A percentile compares a stretch with the other conserved stretches of the same genome.
These are phyloP conservation scores for Cadophora malorum DNA, from an alignment of 2,329 filamentous ascomycete species.

Conservation along the genomic window DNA sequence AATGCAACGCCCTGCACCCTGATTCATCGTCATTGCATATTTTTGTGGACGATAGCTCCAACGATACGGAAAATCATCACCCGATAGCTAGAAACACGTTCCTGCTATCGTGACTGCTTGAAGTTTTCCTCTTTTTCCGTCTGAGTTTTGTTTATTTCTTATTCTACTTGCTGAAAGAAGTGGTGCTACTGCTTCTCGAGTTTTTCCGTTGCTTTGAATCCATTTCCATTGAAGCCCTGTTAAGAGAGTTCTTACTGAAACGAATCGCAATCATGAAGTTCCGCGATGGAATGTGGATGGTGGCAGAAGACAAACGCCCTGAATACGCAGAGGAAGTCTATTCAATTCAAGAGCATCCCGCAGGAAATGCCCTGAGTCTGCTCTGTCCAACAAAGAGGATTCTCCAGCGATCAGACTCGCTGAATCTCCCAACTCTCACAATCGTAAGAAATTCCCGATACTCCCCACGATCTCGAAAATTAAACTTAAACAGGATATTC, in stretches of 20 bases:
- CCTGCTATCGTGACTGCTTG: constrained; percentile 7
- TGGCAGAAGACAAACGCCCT: constrained; percentile 63
- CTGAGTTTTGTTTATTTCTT: not conserved
- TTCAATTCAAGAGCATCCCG: constrained; percentile 51
- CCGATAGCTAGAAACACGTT: constrained; percentile 17
- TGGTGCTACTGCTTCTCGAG: not conserved
- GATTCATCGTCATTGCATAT: constrained; percentile 16
- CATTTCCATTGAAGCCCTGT: not conserved
- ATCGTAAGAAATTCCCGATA: constrained; percentile 47
- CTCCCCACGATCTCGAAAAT: not conserved
- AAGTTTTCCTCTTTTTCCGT: not conserved
- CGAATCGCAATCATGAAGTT: constrained; percentile 58
- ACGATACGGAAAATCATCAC: constrained; percentile 9
- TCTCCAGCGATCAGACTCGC: constrained; percentile 58
- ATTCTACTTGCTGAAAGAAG: not conserved
- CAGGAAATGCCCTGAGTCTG: constrained; percentile 57
- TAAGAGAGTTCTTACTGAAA: not conserved
- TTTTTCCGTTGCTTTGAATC: not conserved
- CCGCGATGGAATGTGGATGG: constrained; percentile 72
- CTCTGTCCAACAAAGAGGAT: constrained; percentile 65
- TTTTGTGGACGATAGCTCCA: constrained; percentile 9
- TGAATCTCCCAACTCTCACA: constrained; percentile 62
- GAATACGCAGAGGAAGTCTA: constrained; percentile 72
- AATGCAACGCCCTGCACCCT: constrained; percentile 8
- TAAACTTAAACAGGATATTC: constrained; percentile 53